phyloP scores from a whole-genome alignment of 2,329 filamentous ascomycete genomes.

The Fusarium chaquense region DNA sequence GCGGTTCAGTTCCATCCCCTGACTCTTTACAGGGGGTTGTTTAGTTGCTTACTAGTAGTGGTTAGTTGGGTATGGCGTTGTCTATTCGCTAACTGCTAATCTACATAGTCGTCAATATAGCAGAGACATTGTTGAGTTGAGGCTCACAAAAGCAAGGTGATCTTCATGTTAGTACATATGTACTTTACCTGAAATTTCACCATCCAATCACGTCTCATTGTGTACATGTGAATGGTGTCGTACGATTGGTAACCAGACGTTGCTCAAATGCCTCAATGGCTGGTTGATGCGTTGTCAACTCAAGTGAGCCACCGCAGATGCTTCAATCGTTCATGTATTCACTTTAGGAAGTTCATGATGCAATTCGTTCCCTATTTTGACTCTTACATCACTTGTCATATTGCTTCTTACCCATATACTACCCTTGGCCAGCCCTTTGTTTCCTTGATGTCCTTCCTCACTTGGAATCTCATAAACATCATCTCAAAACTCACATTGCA shows the following conservation, averaged over 20 bases:
- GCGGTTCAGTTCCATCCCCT: conserved; percentile 22
- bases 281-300: conserved; percentile 43
- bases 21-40: background rate
- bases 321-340: background rate
- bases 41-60: background rate
- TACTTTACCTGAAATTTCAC: background rate
- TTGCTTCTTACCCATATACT: background rate
- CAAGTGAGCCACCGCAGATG: conserved; percentile 33
- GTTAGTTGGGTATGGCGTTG: background rate
- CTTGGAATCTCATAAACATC: background rate
- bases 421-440: background rate
- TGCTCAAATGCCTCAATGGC: conserved; percentile 36
- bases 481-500: conserved; percentile 29
- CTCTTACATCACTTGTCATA: background rate
- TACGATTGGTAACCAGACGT: conserved; percentile 40
- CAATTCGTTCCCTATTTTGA: background rate
- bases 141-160: conserved; percentile 19
- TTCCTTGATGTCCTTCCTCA: background rate
- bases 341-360: background rate
- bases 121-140: conserved; percentile 7
- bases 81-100: background rate
- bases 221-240: conserved; percentile 36
- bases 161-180: background rate
- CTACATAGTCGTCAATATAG: background rate
- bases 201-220: conserved; percentile 20